These are phyloP conservation scores for Coniophora puteana DNA, from an alignment of 1,284 basidiomycete genomes.

Conservation along the genomic window DNA sequence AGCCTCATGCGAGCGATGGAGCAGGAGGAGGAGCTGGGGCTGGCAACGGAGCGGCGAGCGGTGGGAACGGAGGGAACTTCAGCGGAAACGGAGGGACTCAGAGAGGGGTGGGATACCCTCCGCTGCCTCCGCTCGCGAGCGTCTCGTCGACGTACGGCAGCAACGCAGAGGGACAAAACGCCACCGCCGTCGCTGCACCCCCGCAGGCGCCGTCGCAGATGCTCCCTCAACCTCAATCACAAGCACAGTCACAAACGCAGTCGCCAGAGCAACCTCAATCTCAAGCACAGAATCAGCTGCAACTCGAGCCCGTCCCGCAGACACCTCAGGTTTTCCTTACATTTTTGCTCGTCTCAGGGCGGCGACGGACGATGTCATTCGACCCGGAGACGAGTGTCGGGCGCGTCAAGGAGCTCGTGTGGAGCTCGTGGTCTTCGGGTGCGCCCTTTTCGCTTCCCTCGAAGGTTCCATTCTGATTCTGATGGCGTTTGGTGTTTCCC, in stretches of 20 bases:
- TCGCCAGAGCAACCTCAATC: neutral
- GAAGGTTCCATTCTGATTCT: neutral
- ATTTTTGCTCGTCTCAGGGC: conserved; percentile 75
- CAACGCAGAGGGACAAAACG: neutral
- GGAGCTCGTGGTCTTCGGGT: conserved; percentile 83
- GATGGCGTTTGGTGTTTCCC: conserved; percentile 6
- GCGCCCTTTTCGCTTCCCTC: conserved; percentile 23
- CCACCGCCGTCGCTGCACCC: neutral
- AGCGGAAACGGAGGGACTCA: too few relatives aligned
- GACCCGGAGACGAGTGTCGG: conserved; percentile 77
- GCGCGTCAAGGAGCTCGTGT: conserved; percentile 79
- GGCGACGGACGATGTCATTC: conserved; percentile 71
- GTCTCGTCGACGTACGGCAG: conserved; percentile 1
- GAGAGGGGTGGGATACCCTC: too few relatives aligned
- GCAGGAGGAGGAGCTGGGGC: neutral
- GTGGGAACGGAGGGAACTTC: too few relatives aligned
- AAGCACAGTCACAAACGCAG: neutral
- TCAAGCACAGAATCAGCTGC: conserved; percentile 2
- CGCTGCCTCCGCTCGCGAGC: conserved; percentile 14
- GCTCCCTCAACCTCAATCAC: neutral
- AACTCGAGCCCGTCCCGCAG: conserved; percentile 38
- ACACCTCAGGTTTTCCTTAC: conserved; percentile 66
- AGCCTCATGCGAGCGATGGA: too few relatives aligned
- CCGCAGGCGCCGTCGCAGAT: too few relatives aligned
- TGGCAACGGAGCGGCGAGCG: neutral